Conservation (phyloP, 441 rosid species). For the Bruguiera hainesii region DNA sequence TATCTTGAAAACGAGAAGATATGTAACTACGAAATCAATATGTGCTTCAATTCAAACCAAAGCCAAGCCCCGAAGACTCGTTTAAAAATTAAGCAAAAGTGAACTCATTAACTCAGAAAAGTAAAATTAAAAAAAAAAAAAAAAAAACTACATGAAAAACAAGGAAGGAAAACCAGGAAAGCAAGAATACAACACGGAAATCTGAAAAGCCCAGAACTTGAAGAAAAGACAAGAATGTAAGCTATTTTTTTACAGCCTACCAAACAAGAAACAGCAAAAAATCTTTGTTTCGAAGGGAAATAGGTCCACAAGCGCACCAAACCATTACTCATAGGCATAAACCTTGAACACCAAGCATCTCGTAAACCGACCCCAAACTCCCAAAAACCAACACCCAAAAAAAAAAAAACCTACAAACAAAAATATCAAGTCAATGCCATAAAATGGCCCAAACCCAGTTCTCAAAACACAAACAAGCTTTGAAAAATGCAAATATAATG, state of each 20-base stretch:
- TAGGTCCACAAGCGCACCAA: slow-evolving; percentile 63
- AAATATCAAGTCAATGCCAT: slow-evolving; percentile 23
- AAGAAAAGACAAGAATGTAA: slow-evolving; percentile 47
- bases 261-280: slow-evolving; percentile 43
- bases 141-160: slow-evolving; percentile 9
- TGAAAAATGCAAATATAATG: background rate
- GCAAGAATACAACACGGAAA: slow-evolving; percentile 24
- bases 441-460: slow-evolving; percentile 24
- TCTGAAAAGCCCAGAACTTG: slow-evolving; percentile 29
- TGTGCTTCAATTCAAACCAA: slow-evolving; percentile 17
- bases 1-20: background rate
- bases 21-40: background rate
- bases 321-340: slow-evolving; percentile 26
- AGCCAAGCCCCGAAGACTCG: background rate
- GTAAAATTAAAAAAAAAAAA: background rate
- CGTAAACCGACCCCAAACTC: slow-evolving; percentile 19
- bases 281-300: slow-evolving; percentile 40
- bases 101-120: too few relatives aligned
- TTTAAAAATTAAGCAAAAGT: too few relatives aligned
- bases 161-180: slow-evolving; percentile 16
- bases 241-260: slow-evolving; percentile 48
- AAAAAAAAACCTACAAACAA: slow-evolving; percentile 3
- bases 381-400: background rate
- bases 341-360: slow-evolving; percentile 50
- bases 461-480: slow-evolving; percentile 5